Evolutionary conservation across 1,139 yeast species (phyloP), one percentile per base, ranked within the genome.

Genomic region (Yamadazyma triangularis): DNA sequence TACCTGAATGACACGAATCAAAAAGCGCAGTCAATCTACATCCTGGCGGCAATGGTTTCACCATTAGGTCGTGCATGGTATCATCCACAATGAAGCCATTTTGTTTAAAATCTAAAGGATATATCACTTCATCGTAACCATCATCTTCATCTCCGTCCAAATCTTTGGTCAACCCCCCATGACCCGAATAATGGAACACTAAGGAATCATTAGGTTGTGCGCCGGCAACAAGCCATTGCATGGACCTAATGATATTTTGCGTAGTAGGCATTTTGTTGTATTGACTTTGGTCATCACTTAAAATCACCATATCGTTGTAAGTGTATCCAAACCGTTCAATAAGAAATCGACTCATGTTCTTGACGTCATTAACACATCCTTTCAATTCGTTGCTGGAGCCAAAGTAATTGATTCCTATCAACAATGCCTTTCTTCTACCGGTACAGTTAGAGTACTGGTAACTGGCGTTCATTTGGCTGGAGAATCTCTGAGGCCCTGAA

Each of bases 1-100:
- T 81, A 18, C 96, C 97, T 2, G 95, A 85, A 53, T 89, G 97
- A 54, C 97, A 89, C 13, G 94, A 82, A 60, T 89, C 97, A 50
- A 79, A 88, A 44, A 89, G 64, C 0, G 95, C 95, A 2, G 96
- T 89, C 41, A 89, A 69, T 42, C 94, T 72, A 35, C 88, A 86
- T 26, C 97, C 96, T 2, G 81, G 75, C 18, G 80, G 86, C 43
- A 89, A 69, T 0, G 87, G 77, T 40, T 67, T 70, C 15, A 89
- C 96, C 79, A 89, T 67, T 32, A 83, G 74, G 31, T 73, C 85
- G 53, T 89, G 96, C 74, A 89, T 74, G 22, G 76, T 73, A 57
- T 89, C 97, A 55, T 89, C 97, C 4, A 80, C 72, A 35, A 89
- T 75, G 36, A 79, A 82, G 2, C 95, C 94, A 4, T 69, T 70